A percentile compares a stretch with the other conserved stretches of the same genome.
phyloP scores from a whole-genome alignment of 805 yeast species.

The Starmerella etchellsii region DNA sequence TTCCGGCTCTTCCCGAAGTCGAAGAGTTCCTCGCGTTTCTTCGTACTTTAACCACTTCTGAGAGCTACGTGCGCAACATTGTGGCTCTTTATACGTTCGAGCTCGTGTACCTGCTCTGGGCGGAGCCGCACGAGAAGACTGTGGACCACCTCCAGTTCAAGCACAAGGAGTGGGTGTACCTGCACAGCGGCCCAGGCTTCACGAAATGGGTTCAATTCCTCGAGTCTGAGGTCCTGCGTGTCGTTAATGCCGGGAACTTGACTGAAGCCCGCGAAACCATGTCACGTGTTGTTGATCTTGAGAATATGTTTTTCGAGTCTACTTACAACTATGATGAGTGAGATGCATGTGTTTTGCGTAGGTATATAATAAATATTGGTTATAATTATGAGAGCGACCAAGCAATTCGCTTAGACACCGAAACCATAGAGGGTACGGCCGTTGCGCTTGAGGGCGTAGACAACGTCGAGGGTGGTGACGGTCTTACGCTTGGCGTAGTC shows the following conservation, averaged over 20 bases:
- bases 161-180: conserved; percentile 16
- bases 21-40: conserved; percentile 2
- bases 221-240: conserved; percentile 12
- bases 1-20: conserved; percentile 3
- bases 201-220: conserved; percentile 12
- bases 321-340: conserved; percentile 6
- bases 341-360: neutral
- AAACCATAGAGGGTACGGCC: conserved; percentile 99
- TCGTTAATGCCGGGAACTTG: neutral
- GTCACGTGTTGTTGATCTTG: conserved; percentile 5
- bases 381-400: neutral
- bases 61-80: conserved; percentile 7
- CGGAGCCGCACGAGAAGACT: conserved; percentile 3
- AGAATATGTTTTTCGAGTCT: conserved; percentile 10
- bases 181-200: conserved; percentile 15
- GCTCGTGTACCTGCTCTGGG: conserved; percentile 14
- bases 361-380: conserved; percentile 11
- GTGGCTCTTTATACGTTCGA: conserved; percentile 13
- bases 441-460: conserved; percentile 98
- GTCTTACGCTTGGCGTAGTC: conserved; percentile 99
- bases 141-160: conserved; percentile 5
- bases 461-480: conserved; percentile 96
- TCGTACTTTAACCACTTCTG: neutral
- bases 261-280: neutral
- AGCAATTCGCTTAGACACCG: conserved; percentile 66